Evolutionary conservation across 2,329 filamentous ascomycete genomes (phyloP).

Genomic region (Thielaviopsis ethacetica): DNA sequence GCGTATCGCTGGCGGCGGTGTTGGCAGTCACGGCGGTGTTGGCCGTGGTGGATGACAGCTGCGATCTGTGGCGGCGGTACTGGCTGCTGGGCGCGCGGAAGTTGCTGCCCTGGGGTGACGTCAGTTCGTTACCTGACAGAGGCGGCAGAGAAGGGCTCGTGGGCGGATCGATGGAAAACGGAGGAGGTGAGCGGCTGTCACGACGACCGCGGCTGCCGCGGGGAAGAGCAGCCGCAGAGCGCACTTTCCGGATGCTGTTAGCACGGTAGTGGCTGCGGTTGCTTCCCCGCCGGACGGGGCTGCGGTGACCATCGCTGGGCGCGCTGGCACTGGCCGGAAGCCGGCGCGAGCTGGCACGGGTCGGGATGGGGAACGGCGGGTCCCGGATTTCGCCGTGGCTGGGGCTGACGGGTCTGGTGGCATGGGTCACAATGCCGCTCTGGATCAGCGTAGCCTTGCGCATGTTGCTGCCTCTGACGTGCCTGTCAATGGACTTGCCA

Average conservation of each 20-base stretch:
- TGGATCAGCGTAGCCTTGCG: slow-evolving; percentile 68
- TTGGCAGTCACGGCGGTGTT: slow-evolving; percentile 27
- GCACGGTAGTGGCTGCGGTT: slow-evolving; percentile 33
- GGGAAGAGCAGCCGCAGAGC: slow-evolving; percentile 63
- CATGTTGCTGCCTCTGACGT: slow-evolving; percentile 43
- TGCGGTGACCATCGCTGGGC: slow-evolving; percentile 56
- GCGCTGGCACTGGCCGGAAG: slow-evolving; percentile 48
- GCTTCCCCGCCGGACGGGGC: slow-evolving; percentile 47
- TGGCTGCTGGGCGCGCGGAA: slow-evolving; percentile 19
- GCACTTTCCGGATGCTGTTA: slow-evolving; percentile 62
- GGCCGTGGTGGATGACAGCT: slow-evolving; percentile 43
- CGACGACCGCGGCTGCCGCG: slow-evolving; percentile 32
- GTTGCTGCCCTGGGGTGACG: slow-evolving; percentile 29
- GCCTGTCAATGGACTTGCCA: slow-evolving; percentile 13
- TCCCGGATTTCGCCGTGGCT: slow-evolving; percentile 42
- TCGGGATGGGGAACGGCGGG: slow-evolving; percentile 86
- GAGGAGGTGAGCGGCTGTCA: slow-evolving; percentile 44
- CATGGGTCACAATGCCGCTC: slow-evolving; percentile 55
- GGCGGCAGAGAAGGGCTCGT: slow-evolving; percentile 59
- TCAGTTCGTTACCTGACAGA: slow-evolving; percentile 51
- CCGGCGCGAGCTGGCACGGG: slow-evolving; percentile 70
- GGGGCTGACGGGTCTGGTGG: slow-evolving; percentile 41
- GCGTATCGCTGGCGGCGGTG: slow-evolving; percentile 23
- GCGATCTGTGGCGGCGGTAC: slow-evolving; percentile 34
- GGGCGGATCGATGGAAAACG: slow-evolving; percentile 46